Percentiles rank a stretch among this genome's conserved stretches.
These are phyloP conservation scores for Paecilomyces formosus DNA, from an alignment of 2,329 filamentous ascomycete genomes.

Conservation along the genomic window DNA sequence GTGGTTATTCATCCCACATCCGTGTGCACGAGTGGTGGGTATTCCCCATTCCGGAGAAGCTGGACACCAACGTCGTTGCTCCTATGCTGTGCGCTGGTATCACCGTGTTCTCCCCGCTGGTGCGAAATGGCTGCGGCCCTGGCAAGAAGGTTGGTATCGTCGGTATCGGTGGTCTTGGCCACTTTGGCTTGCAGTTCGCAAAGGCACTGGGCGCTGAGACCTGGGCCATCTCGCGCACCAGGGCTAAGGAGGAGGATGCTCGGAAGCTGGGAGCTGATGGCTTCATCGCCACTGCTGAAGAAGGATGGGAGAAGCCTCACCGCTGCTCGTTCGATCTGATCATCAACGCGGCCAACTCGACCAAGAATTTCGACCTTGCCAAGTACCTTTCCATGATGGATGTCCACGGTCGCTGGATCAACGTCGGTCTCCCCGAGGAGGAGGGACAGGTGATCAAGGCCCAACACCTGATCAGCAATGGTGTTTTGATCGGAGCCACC, in stretches of 20 bases:
- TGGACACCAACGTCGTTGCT: slow-evolving; percentile 55
- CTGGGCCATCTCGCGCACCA: slow-evolving; percentile 54
- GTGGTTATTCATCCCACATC: slow-evolving; percentile 61
- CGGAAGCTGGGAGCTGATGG: slow-evolving; percentile 53
- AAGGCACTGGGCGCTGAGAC: slow-evolving; percentile 59
- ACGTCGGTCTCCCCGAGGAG: slow-evolving; percentile 71
- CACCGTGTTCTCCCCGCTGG: slow-evolving; percentile 70
- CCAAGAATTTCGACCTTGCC: slow-evolving; percentile 54
- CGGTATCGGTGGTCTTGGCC: slow-evolving; percentile 57
- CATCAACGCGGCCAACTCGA: slow-evolving; percentile 70
- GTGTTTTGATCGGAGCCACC: slow-evolving; percentile 61
- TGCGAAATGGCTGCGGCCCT: slow-evolving; percentile 65
- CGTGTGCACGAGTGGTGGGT: slow-evolving; percentile 70
- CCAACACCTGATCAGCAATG: slow-evolving; percentile 68
- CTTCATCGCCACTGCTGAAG: slow-evolving; percentile 51
- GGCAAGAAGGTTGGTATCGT: slow-evolving; percentile 45
- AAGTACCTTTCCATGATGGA: slow-evolving; percentile 73
- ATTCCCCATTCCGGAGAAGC: slow-evolving; percentile 63
- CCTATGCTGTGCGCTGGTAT: slow-evolving; percentile 82
- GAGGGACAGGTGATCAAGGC: slow-evolving; percentile 63
- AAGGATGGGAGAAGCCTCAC: slow-evolving; percentile 51
- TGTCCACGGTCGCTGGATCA: slow-evolving; percentile 73
- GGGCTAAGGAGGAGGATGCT: slow-evolving; percentile 54
- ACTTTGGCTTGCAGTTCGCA: slow-evolving; percentile 63
- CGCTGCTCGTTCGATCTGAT: slow-evolving; percentile 55